Percentiles rank a stretch among this genome's conserved stretches.
Conservation (phyloP, 1,139 yeast genomes). For the Scheffersomyces parashehatae region DNA sequence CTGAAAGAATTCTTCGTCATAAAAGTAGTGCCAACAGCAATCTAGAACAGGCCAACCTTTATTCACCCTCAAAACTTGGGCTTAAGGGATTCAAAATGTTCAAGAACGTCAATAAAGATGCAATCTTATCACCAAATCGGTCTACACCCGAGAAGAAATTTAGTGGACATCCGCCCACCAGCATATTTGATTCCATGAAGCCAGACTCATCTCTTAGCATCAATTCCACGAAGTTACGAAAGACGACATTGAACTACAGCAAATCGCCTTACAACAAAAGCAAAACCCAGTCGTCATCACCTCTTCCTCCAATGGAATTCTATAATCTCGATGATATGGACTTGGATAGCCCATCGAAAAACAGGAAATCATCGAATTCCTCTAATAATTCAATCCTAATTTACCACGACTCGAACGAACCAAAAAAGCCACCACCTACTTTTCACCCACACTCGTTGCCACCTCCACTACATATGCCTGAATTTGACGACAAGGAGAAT, state of each 20-base stretch:
- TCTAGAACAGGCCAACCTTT: constrained; percentile 14
- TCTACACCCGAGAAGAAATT: constrained; percentile 19
- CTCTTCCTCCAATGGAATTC: constrained; percentile 22
- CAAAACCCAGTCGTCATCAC: constrained; percentile 11
- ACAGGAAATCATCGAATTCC: constrained; percentile 29
- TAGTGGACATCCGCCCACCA: constrained; percentile 2
- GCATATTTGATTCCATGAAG: constrained; percentile 17
- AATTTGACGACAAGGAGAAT: constrained; percentile 37
- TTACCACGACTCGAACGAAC: constrained; percentile 12
- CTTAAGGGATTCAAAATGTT: constrained; percentile 36
- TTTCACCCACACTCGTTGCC: constrained; percentile 1
- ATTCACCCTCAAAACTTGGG: constrained; percentile 35
- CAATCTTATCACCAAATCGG: constrained; percentile 35
- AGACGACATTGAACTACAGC: constrained; percentile 13
- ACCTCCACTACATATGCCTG: constrained; percentile 9
- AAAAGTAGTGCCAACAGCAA: background rate
- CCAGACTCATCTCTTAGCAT: constrained; percentile 3
- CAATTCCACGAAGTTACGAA: constrained; percentile 13
- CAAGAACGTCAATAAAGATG: constrained; percentile 33
- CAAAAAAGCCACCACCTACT: constrained; percentile 4
- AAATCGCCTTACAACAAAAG: constrained; percentile 21
- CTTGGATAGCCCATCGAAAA: constrained; percentile 37
- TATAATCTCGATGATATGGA: constrained; percentile 33
- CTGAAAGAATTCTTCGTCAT: constrained; percentile 5
- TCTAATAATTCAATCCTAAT: constrained; percentile 15